Percentiles rank a stretch among this genome's conserved stretches.
These are phyloP conservation scores for Sphagnum contortum DNA, from an alignment of 225 moss, liverwort and hornwort genomes.

Conservation along the genomic window DNA sequence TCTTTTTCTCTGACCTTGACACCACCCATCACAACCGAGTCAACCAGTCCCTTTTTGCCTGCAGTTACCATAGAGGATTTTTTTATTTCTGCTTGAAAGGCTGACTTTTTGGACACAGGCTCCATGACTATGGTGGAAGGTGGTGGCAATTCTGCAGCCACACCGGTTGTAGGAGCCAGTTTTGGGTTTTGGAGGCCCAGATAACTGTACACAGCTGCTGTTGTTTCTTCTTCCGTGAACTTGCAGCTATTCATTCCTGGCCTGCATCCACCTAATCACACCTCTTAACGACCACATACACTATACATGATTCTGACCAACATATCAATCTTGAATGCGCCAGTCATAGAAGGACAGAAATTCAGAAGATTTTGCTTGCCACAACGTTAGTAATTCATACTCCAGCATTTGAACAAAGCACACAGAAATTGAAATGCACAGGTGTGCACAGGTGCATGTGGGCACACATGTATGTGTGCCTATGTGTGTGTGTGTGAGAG, in stretches of 20 bases:
- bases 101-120: slow-evolving; percentile 30
- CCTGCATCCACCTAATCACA: slow-evolving; percentile 30
- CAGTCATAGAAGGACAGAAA: no score
- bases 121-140: slow-evolving; percentile 21
- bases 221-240: slow-evolving; percentile 61
- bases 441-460: no score
- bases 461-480: no score
- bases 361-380: no score
- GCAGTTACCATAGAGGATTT: slow-evolving; percentile 19
- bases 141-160: slow-evolving; percentile 10
- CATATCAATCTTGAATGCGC: no score
- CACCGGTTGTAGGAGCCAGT: slow-evolving; percentile 13
- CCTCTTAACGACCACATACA: background rate
- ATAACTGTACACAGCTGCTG: slow-evolving; percentile 62
- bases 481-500: no score
- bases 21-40: slow-evolving; percentile 32
- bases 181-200: slow-evolving; percentile 71
- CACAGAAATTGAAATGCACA: no score
- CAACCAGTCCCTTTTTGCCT: slow-evolving; percentile 57
- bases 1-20: slow-evolving; percentile 63
- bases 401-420: no score
- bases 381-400: no score
- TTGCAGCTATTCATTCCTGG: slow-evolving; percentile 83
- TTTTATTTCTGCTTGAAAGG: slow-evolving; percentile 19
- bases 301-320: no score